A percentile compares a stretch with the other conserved stretches of the same genome.
Conservation (phyloP, 768 basidiomycete genomes). For the Postia placenta region DNA sequence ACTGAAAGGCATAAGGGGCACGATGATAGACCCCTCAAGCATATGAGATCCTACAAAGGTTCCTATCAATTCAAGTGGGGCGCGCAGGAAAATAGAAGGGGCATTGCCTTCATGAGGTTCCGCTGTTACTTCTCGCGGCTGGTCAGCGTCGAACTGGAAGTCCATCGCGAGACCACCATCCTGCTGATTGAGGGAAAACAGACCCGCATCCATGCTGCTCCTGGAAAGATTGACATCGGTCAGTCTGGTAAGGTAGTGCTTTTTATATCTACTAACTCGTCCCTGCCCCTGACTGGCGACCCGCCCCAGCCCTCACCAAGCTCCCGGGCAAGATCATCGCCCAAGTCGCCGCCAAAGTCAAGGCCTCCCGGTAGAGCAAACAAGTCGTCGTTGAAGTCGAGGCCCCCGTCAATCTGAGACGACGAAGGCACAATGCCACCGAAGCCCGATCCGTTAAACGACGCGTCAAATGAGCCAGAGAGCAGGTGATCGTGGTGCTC, state of each 20-base stretch:
- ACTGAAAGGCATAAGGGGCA: slow-evolving; percentile 17
- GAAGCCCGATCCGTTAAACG: slow-evolving; percentile 37
- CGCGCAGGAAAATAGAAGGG: no score
- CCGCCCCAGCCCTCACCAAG: slow-evolving; percentile 66
- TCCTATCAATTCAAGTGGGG: no score
- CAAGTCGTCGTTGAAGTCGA: slow-evolving; percentile 44
- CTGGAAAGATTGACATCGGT: neutral
- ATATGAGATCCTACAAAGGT: no score
- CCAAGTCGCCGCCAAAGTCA: slow-evolving; percentile 54
- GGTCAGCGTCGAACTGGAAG: slow-evolving; percentile 8
- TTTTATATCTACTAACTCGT: neutral
- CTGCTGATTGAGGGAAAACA: neutral
- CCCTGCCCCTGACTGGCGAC: slow-evolving; percentile 6
- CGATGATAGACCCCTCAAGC: slow-evolving; percentile 15
- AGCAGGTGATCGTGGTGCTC: slow-evolving; percentile 68
- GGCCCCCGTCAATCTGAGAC: slow-evolving; percentile 43
- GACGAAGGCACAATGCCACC: slow-evolving; percentile 40
- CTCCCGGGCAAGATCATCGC: slow-evolving; percentile 70
- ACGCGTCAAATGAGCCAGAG: slow-evolving; percentile 58
- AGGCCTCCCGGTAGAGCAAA: slow-evolving; percentile 47
- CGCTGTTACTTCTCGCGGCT: neutral
- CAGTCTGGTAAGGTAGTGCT: neutral
- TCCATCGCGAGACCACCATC: slow-evolving; percentile 2
- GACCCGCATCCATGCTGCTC: neutral
- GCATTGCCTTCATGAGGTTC: neutral